Percentiles rank a stretch among this genome's conserved stretches.
These are phyloP conservation scores for Leccinum boreale DNA, from an alignment of 768 basidiomycete genomes.

Conservation along the genomic window DNA sequence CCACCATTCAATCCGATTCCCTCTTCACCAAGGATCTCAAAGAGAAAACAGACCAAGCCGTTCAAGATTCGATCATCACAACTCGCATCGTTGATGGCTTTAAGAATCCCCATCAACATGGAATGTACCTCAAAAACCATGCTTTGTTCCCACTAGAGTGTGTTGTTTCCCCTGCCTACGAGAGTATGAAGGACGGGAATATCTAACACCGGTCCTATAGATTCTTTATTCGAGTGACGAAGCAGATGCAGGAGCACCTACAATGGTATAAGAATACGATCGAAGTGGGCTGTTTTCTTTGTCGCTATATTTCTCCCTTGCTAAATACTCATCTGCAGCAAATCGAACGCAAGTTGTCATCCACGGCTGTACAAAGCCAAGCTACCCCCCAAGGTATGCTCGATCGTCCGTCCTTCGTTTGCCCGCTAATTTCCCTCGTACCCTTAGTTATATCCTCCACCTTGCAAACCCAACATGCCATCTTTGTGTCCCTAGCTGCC, in stretches of 20 bases:
- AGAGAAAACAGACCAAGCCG: constrained; percentile 69
- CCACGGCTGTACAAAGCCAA: constrained; percentile 60
- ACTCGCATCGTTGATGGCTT: constrained; percentile 78
- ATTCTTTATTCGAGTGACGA: constrained; percentile 69
- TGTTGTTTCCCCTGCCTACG: constrained; percentile 22
- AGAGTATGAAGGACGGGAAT: background rate
- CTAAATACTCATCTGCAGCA: constrained; percentile 15
- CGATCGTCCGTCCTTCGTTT: background rate
- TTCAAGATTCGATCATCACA: constrained; percentile 76
- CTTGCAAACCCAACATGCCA: constrained; percentile 75
- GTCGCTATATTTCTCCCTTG: background rate
- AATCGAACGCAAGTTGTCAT: constrained; percentile 80
- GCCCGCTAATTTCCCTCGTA: background rate
- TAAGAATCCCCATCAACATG: constrained; percentile 68
- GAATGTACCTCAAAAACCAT: constrained; percentile 69
- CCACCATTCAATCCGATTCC: constrained; percentile 63
- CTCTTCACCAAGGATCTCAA: constrained; percentile 68
- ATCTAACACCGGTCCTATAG: constrained; percentile 33
- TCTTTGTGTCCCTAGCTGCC: constrained; percentile 72
- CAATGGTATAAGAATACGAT: constrained; percentile 80
- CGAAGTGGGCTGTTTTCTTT: constrained; percentile 46
- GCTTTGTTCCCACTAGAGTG: constrained; percentile 83
- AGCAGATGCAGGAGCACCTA: constrained; percentile 68
- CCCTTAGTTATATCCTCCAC: constrained; percentile 65
- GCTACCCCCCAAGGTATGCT: constrained; percentile 69